phyloP scores from a whole-genome alignment of 257 asterid genomes.

The Solanum habrochaites region DNA sequence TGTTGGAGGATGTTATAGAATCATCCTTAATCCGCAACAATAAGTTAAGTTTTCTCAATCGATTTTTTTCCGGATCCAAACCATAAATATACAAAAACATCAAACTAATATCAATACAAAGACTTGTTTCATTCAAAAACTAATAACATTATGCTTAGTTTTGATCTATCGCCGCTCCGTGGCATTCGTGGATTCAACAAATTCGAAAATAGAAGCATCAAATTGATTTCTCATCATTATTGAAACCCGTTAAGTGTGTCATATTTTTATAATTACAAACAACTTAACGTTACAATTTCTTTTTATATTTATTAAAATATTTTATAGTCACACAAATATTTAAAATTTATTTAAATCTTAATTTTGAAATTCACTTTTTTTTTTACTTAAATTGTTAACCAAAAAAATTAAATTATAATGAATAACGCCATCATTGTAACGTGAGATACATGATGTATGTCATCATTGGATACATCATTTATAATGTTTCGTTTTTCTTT shows the following conservation, averaged over 20 bases:
- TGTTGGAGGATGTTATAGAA: slow-evolving; percentile 22
- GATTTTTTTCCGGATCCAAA: background rate
- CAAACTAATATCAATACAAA: background rate
- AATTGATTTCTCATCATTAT: background rate
- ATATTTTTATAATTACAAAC: no score
- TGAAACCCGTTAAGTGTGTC: no score
- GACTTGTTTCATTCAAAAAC: background rate
- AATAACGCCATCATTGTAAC: background rate
- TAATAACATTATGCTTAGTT: background rate
- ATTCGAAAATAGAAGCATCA: background rate
- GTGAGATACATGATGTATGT: background rate
- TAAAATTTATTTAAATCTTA: no score
- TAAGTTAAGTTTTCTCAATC: background rate
- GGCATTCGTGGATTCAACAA: background rate
- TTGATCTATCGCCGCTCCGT: background rate
- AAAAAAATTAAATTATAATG: no score
- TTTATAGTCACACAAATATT: no score
- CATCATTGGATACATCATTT: background rate
- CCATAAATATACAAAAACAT: background rate
- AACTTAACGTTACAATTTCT: no score
- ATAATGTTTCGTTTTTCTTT: background rate
- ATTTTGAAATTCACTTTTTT: no score
- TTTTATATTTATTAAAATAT: no score
- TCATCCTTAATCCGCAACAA: background rate
- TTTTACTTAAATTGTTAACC: no score